A percentile compares a stretch with the other conserved stretches of the same genome.
Conservation (phyloP, 2,329 filamentous ascomycete species). For the Spiromastix sp. region DNA sequence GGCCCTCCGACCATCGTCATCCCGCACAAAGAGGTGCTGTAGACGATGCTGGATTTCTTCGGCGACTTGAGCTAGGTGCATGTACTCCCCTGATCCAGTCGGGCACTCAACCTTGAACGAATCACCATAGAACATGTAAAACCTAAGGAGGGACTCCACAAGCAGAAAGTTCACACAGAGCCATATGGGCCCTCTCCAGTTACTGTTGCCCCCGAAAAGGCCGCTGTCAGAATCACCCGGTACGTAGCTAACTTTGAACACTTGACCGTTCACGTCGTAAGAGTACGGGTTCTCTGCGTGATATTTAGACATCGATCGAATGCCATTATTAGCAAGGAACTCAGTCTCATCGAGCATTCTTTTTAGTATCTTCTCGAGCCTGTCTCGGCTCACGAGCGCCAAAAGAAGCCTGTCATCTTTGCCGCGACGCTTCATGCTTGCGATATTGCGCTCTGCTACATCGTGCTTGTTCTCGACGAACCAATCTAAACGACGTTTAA, state of each 20-base stretch:
- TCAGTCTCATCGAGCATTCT: conserved; percentile 92
- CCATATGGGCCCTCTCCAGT: conserved; percentile 96
- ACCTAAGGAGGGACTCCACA: conserved; percentile 86
- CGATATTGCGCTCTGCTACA: conserved; percentile 85
- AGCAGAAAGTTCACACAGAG: conserved; percentile 91
- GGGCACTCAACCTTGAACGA: conserved; percentile 86
- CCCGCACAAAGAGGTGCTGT: conserved; percentile 79
- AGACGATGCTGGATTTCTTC: conserved; percentile 92
- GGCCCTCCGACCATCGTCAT: conserved; percentile 75
- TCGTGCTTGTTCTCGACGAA: conserved; percentile 83
- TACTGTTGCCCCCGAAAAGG: conserved; percentile 93
- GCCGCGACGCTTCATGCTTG: conserved; percentile 79
- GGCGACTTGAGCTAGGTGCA: conserved; percentile 90
- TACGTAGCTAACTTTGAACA: conserved; percentile 79
- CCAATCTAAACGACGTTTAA: conserved; percentile 90
- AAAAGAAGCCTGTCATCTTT: conserved; percentile 82
- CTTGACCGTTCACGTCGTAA: conserved; percentile 91
- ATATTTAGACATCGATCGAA: conserved; percentile 82
- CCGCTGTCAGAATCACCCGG: conserved; percentile 94
- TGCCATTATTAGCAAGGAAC: conserved; percentile 82
- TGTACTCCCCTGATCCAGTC: conserved; percentile 82
- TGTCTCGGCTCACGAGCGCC: conserved; percentile 83
- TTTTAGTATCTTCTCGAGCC: conserved; percentile 78
- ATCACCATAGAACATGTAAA: conserved; percentile 92
- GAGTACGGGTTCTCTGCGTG: conserved; percentile 84